Base-by-base conservation (phyloP, 2,329 filamentous ascomycete species). In the Diaporthe sp. region DNA sequence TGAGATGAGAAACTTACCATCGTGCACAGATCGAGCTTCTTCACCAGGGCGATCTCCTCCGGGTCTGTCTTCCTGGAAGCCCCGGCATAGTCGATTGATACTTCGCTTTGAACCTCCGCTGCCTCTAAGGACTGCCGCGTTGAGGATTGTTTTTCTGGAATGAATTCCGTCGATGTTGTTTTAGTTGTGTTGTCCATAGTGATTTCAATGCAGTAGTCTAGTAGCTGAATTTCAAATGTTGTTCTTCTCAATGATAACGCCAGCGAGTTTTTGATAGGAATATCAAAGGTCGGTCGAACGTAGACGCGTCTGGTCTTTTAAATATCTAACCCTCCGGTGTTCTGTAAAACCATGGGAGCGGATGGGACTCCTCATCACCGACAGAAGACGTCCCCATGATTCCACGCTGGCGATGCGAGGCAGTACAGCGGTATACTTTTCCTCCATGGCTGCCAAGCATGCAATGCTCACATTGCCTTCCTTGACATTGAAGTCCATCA, bases 11-110 rank as follows among this genome's bases (percentile, higher is more conserved):
- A 15, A 22, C 59, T 39, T n/a, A 72, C 70, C 58, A 72, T 51
- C 58, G 66, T 72, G 12, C 50, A 72, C 12, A 55, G 4, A 39
- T 72, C 70, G 25, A 66, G 47, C 25, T 72, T 72, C 27, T 56
- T 50, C 25, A 72, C 70, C n/a, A 72, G 70, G 19, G 50, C 39
- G 58, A 66, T 72, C 32, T 72, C 70, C 47, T 37, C 58, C 32
- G 70, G 70, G 15, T 72, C 70, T 13, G 70, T 72, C 47, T 72
- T 72, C 25, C 50, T 63, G 27, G 70, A 50, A 4, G 70, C 50
- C 4, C 70, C 70, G n/a, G 59, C 58, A 66, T 72, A 66, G 47
- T 72, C 58, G 17, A 72, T 44, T 10, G 63, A 66, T 17, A 39
- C 32, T 8, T 66, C 30, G 12, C 44, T 66, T 6, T 66, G 63